Base-by-base conservation (phyloP, 805 yeast genomes). In the Candida nanaspora region DNA sequence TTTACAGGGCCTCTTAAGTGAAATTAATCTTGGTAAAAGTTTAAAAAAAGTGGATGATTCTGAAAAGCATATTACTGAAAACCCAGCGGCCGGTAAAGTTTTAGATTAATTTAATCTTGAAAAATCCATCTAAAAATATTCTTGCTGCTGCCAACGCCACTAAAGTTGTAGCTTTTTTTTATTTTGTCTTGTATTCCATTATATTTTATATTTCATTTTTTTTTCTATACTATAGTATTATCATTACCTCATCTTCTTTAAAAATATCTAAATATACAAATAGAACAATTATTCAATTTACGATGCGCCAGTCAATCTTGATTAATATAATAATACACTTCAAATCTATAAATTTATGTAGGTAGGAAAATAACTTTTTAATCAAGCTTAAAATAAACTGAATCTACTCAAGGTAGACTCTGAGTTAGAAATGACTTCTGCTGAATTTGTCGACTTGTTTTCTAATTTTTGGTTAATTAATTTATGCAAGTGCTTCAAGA, bases 401-500 rank as follows among this genome's bases (percentile, higher is more conserved):
- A n/a, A n/a, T n/a, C n/a, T n/a, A n/a, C n/a, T n/a, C 27, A 23
- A 11, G 27, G 27, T 23, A 7, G 11, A 23, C 11, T 11, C 27
- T 8, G 27, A 23, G 27, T 23, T 7, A 23, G 11, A 7, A 8
- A 23, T 23, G 11, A 11, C 27, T 7, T 23, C 27, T 8, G 27
- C 11, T 23, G 27, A 11, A 31, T n/a, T 18, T 3, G 39, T 33
- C 5, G 23, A 13, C 9, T 43, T 13, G 29, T 29, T 41, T 33
- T 45, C 78, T 18, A 76, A 46, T 45, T 70, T 76, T 14, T 66
- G 74, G 38, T 67, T 70, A 25, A 84, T 76, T 8, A 71, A 69
- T 41, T 75, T 78, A 58, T 91, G 96, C 40, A 89, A 63, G 30
- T 72, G 72, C 7, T 77, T 64, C 46, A 91, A 65, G 50, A 76